A percentile compares a stretch with the other conserved stretches of the same genome.
These are phyloP conservation scores for Artomyces pyxidatus DNA, from an alignment of 768 basidiomycete genomes.

Conservation along the genomic window DNA sequence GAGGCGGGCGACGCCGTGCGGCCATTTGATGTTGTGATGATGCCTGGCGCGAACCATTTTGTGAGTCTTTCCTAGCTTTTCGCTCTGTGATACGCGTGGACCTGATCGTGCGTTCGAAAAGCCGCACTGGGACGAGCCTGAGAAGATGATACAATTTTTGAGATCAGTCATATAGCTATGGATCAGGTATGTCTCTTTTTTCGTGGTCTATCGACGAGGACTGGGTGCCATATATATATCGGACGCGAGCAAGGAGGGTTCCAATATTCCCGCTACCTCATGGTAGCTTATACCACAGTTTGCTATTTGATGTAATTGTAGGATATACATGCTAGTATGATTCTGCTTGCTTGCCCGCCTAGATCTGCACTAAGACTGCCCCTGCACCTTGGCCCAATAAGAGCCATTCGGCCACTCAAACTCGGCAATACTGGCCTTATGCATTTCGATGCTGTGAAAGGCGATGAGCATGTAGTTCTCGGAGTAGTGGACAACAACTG, in stretches of 20 bases:
- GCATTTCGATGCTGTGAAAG: conserved; percentile 74
- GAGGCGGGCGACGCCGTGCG: conserved; percentile 4
- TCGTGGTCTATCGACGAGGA: no score
- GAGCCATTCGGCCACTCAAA: conserved; percentile 83
- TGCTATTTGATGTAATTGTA: no score
- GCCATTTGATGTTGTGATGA: conserved; percentile 8
- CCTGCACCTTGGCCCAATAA: conserved; percentile 52
- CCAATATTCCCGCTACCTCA: no score
- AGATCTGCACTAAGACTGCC: neutral
- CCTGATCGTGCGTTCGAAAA: neutral
- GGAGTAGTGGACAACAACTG: conserved; percentile 8
- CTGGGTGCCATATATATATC: no score
- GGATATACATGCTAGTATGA: no score
- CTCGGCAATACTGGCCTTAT: conserved; percentile 67
- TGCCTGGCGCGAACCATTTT: conserved; percentile 15
- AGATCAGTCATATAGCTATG: conserved; percentile 4
- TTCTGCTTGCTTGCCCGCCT: no score
- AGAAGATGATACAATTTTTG: conserved; percentile 10
- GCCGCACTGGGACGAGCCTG: conserved; percentile 14
- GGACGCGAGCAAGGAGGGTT: no score
- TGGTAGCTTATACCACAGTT: no score
- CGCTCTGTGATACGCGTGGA: neutral
- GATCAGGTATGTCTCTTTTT: no score
- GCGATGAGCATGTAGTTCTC: neutral
- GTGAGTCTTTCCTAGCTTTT: neutral